phyloP scores from a whole-genome alignment of 1,284 basidiomycete genomes.

The Tylopilus orsonianus region DNA sequence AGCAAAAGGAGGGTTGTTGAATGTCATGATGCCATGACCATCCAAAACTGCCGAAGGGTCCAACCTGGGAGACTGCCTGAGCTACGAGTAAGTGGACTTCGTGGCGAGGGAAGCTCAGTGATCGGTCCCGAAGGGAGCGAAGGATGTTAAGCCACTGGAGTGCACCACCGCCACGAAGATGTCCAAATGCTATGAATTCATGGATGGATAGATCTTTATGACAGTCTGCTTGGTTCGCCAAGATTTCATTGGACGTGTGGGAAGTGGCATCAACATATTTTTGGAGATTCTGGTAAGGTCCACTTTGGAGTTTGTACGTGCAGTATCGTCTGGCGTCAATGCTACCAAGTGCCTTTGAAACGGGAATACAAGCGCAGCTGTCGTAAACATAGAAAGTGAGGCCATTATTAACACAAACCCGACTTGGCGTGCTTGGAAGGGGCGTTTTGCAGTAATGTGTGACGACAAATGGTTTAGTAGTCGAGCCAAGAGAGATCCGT shows the following conservation, averaged over 20 bases:
- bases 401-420: constrained; percentile 38
- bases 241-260: constrained; percentile 43
- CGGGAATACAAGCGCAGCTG: constrained; percentile 14
- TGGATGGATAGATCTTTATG: constrained; percentile 39
- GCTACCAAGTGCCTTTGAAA: constrained; percentile 8
- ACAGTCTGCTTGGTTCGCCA: constrained; percentile 43
- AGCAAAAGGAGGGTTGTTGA: constrained; percentile 33
- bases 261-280: constrained; percentile 36
- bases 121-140: constrained; percentile 38
- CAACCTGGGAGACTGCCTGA: constrained; percentile 46
- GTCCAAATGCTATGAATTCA: constrained; percentile 44
- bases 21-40: constrained; percentile 40
- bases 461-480: constrained; percentile 39
- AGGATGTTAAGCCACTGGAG: constrained; percentile 53
- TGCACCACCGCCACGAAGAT: constrained; percentile 41
- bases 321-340: constrained; percentile 28
- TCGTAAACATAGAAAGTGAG: constrained; percentile 29
- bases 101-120: constrained; percentile 37
- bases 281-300: constrained; percentile 39
- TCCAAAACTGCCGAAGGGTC: constrained; percentile 25
- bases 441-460: constrained; percentile 36
- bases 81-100: constrained; percentile 42
- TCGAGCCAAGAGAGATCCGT: constrained; percentile 40
- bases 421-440: constrained; percentile 28
- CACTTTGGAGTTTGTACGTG: constrained; percentile 30